These are phyloP conservation scores for Rhynchospora pubera DNA, from an alignment of 176 grass and related monocot genomes.

Conservation along the genomic window DNA sequence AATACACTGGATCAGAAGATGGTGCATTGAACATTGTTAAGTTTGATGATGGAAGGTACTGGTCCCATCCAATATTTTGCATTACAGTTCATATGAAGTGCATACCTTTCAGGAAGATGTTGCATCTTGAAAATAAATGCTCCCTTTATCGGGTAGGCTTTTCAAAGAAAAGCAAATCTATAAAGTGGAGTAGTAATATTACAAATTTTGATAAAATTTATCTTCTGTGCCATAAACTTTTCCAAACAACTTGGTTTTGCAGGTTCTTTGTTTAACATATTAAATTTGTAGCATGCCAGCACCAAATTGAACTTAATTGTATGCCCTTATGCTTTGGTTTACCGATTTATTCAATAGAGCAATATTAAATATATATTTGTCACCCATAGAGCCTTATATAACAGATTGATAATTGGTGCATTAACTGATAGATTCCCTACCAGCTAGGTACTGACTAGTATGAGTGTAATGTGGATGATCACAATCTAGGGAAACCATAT, in stretches of 20 bases:
- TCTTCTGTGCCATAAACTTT: background rate
- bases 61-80: background rate
- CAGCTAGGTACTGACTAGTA: background rate
- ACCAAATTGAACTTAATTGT: too few species aligned
- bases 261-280: background rate
- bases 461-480: background rate
- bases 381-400: background rate
- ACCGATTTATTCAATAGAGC: background rate
- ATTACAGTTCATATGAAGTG: background rate
- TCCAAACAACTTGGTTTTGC: background rate
- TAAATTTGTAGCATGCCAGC: too few species aligned
- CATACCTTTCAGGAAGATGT: background rate
- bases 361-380: slow-evolving; percentile 10
- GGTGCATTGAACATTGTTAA: slow-evolving; percentile 86
- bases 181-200: background rate
- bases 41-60: slow-evolving; percentile 80
- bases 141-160: background rate
- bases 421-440: background rate
- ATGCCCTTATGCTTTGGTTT: background rate
- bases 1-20: slow-evolving; percentile 92
- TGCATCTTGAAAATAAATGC: background rate
- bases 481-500: background rate
- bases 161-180: background rate
- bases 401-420: background rate
- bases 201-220: background rate